A percentile compares a stretch with the other conserved stretches of the same genome.
Evolutionary conservation across 164 flowering plant species (phyloP).

Genomic region (Chimonanthus praecox): DNA sequence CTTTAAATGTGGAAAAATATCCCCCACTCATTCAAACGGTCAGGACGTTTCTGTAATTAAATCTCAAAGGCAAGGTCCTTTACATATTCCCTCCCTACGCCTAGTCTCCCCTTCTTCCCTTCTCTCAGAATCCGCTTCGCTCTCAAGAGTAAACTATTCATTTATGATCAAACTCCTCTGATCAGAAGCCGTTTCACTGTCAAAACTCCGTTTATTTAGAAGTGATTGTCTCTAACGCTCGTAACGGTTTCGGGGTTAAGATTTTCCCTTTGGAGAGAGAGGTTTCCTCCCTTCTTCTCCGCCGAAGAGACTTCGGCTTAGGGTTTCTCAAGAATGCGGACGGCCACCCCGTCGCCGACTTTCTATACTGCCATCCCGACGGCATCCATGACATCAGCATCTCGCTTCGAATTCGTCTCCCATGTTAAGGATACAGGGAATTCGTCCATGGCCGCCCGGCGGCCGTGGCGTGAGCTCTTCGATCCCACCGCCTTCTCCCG

Average conservation of each 20-base stretch:
- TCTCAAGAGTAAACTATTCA: too few species aligned
- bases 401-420: slow-evolving; percentile 16
- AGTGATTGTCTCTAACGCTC: background rate
- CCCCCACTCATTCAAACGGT: too few species aligned
- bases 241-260: background rate
- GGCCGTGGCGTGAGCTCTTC: slow-evolving; percentile 55
- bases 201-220: too few species aligned
- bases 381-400: background rate
- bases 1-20: too few species aligned
- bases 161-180: too few species aligned
- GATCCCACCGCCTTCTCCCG: slow-evolving; percentile 30
- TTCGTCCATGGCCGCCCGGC: slow-evolving; percentile 25
- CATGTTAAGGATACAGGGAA: slow-evolving; percentile 15
- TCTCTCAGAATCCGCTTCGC: too few species aligned
- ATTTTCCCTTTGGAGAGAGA: background rate
- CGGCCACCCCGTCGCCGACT: slow-evolving; percentile 2
- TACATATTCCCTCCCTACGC: too few species aligned
- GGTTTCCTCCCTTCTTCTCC: background rate
- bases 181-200: too few species aligned
- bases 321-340: background rate
- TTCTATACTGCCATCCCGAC: background rate
- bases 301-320: background rate
- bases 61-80: too few species aligned
- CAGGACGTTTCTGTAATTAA: too few species aligned
- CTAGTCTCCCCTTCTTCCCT: too few species aligned